Percentiles rank a stretch among this genome's conserved stretches.
Evolutionary conservation across 306 rosid species (phyloP).

Genomic region (Biancaea sappan): DNA sequence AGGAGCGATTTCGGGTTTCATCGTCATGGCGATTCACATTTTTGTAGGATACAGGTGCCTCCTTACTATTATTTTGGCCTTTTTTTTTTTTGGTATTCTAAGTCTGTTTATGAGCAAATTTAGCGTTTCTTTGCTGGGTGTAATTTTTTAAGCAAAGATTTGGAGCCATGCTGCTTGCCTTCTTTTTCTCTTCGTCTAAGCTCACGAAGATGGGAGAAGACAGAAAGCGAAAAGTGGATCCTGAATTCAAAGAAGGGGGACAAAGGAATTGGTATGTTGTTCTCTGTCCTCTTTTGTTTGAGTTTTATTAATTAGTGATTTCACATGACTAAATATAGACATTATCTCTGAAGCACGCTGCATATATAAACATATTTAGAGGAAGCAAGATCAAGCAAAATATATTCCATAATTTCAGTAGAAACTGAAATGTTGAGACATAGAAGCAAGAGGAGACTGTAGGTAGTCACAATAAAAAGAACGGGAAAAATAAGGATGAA

Average conservation of each 20-base stretch:
- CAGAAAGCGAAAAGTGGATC: slow-evolving; percentile 68
- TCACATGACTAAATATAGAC: neutral
- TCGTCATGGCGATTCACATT: slow-evolving; percentile 70
- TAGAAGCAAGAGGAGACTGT: neutral
- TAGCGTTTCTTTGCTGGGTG: neutral
- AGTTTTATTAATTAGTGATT: neutral
- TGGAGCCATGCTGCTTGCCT: slow-evolving; percentile 74
- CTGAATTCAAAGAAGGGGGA: slow-evolving; percentile 87
- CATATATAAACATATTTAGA: neutral
- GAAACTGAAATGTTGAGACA: neutral
- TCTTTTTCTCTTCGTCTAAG: slow-evolving; percentile 79
- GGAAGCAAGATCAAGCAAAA: neutral
- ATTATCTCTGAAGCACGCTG: no score
- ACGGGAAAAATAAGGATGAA: neutral
- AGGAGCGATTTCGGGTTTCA: slow-evolving; percentile 76
- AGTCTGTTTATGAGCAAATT: neutral
- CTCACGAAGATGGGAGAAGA: slow-evolving; percentile 82
- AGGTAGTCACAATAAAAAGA: neutral
- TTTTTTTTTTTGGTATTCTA: neutral
- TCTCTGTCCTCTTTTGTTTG: neutral
- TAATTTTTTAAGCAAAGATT: no score
- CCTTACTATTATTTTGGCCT: neutral
- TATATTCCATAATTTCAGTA: neutral
- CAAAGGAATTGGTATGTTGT: slow-evolving; percentile 79
- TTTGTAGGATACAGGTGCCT: slow-evolving; percentile 63